A percentile compares a stretch with the other conserved stretches of the same genome.
These are phyloP conservation scores for Verticillium nubilum DNA, from an alignment of 2,329 filamentous ascomycete species.

Conservation along the genomic window DNA sequence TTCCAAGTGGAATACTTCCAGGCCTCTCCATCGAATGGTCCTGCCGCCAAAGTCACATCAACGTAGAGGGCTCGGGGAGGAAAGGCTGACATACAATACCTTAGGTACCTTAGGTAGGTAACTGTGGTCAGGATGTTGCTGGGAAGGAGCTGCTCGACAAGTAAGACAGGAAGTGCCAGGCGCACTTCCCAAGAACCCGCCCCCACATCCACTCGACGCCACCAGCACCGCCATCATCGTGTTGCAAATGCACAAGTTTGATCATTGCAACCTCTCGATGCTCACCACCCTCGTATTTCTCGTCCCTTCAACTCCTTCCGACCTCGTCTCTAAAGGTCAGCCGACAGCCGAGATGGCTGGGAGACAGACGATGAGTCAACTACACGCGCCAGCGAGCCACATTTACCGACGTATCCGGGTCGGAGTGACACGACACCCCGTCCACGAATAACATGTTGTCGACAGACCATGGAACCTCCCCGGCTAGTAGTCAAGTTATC, in stretches of 20 bases:
- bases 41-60: not conserved
- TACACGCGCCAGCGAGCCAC: not conserved
- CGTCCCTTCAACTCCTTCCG: not conserved
- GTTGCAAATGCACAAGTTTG: not conserved
- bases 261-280: not conserved
- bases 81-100: not conserved
- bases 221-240: not conserved
- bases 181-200: not conserved
- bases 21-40: not conserved
- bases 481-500: not conserved
- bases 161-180: not conserved
- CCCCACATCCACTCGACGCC: not conserved
- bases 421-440: not conserved
- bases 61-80: not conserved
- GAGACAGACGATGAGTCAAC: not conserved
- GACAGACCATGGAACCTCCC: not conserved
- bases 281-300: not conserved
- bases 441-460: not conserved
- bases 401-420: not conserved
- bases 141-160: not conserved
- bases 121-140: not conserved
- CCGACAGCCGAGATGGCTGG: not conserved
- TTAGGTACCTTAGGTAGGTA: too few species aligned
- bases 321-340: not conserved
- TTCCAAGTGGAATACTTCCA: too few species aligned